Conservation (phyloP, 352 stramenopile genomes). For the Pythium brachiatum region DNA sequence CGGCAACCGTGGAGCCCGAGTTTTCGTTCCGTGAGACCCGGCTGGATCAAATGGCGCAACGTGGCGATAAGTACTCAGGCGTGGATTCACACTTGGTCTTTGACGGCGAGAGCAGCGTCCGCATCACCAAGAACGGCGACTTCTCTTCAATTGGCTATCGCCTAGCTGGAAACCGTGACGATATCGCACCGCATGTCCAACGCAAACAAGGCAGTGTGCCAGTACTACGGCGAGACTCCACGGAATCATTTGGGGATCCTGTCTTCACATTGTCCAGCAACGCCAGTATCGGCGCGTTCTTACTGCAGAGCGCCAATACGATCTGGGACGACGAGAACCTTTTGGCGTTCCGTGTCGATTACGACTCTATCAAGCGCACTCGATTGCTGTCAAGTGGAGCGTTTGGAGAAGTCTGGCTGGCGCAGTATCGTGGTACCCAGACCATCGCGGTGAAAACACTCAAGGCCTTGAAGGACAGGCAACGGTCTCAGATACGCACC, state of each 20-base stretch:
- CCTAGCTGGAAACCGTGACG: neutral
- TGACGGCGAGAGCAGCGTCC: constrained; percentile 23
- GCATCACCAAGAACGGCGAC: constrained; percentile 21
- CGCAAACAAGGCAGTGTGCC: neutral
- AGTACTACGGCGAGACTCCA: neutral
- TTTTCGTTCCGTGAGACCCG: constrained; percentile 32
- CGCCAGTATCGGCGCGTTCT: constrained; percentile 6
- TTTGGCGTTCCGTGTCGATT: constrained; percentile 49
- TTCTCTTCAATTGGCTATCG: constrained; percentile 20
- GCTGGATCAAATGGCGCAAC: constrained; percentile 27
- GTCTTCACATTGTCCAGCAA: constrained; percentile 2
- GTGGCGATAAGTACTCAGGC: neutral
- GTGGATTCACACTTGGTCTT: constrained; percentile 13
- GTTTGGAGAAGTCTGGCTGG: constrained; percentile 37
- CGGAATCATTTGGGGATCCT: neutral
- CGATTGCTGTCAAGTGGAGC: constrained; percentile 19
- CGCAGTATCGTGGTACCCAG: constrained; percentile 19
- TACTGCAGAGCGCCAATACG: constrained; percentile 8
- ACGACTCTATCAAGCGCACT: constrained; percentile 24
- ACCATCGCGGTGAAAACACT: constrained; percentile 32
- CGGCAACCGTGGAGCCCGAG: constrained; percentile 32
- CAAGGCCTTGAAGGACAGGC: constrained; percentile 5
- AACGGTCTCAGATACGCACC: constrained; percentile 13
- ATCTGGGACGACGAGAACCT: constrained; percentile 72
- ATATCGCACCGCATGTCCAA: neutral